These are phyloP conservation scores for Picea abies DNA, from an alignment of 83 land plant species.

Conservation along the genomic window DNA sequence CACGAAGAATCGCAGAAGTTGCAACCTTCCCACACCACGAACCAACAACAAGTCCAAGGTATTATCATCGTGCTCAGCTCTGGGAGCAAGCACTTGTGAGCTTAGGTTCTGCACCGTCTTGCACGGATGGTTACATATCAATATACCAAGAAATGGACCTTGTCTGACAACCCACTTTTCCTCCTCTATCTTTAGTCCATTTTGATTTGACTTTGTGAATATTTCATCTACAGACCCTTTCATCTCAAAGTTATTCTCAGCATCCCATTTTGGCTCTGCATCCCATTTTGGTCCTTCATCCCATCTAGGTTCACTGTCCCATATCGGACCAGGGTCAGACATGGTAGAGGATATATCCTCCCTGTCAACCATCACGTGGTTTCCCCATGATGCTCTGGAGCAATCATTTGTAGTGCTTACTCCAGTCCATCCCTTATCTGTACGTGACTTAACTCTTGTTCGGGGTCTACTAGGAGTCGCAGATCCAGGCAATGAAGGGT, in stretches of 20 bases:
- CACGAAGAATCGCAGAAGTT: constrained; percentile 72
- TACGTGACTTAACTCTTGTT: constrained; percentile 72
- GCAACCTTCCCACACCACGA: constrained; percentile 74
- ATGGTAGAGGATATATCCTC: constrained; percentile 81
- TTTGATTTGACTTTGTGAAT: constrained; percentile 30
- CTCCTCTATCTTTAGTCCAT: constrained; percentile 33
- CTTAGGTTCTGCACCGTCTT: constrained; percentile 86
- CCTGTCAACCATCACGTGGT: constrained; percentile 41
- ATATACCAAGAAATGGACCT: constrained; percentile 74
- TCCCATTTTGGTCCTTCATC: constrained; percentile 63
- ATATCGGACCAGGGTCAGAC: constrained; percentile 77
- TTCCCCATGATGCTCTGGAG: constrained; percentile 59
- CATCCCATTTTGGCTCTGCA: constrained; percentile 44
- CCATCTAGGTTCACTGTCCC: constrained; percentile 70
- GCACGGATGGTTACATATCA: constrained; percentile 93
- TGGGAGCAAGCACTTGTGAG: constrained; percentile 88
- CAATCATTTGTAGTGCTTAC: constrained; percentile 43
- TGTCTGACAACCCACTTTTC: constrained; percentile 78
- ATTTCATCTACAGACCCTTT: constrained; percentile 56
- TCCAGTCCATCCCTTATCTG: constrained; percentile 78
- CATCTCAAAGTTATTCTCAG: constrained; percentile 52
- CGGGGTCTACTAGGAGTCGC: constrained; percentile 80
- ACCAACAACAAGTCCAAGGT: constrained; percentile 77
- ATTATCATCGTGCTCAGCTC: constrained; percentile 87
- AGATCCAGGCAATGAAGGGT: constrained; percentile 47